Conservation (phyloP, 2,329 filamentous ascomycete genomes). For the Penicillium occitanis region DNA sequence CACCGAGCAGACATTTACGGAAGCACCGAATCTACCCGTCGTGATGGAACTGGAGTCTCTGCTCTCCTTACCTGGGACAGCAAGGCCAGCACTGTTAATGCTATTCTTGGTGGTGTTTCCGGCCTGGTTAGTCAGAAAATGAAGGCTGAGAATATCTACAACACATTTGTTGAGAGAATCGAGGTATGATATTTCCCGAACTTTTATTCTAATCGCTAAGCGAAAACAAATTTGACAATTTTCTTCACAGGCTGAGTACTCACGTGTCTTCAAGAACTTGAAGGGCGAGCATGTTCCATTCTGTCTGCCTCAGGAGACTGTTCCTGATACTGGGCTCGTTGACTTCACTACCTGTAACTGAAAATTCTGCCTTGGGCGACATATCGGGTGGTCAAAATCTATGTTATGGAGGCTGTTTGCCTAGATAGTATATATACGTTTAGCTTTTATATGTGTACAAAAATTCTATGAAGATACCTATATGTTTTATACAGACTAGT, state of each 20-base stretch:
- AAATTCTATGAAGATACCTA: not conserved
- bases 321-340: not conserved
- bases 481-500: not conserved
- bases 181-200: slow-evolving; percentile 1
- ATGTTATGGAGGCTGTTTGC: not conserved
- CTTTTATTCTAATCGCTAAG: not conserved
- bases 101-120: slow-evolving; percentile 41
- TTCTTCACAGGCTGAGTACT: not conserved
- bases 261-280: not conserved
- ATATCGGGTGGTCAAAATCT: not conserved
- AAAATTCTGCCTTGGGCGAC: not conserved
- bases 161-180: slow-evolving; percentile 32
- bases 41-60: slow-evolving; percentile 43
- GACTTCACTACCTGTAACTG: not conserved
- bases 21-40: slow-evolving; percentile 43
- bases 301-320: not conserved
- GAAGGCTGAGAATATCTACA: slow-evolving; percentile 40
- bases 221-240: not conserved
- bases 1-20: slow-evolving; percentile 34
- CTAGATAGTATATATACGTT: not conserved
- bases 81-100: slow-evolving; percentile 45
- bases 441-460: not conserved
- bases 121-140: slow-evolving; percentile 43
- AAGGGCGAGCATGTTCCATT: not conserved
- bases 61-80: slow-evolving; percentile 48